phyloP scores from a whole-genome alignment of 169 alveolate genomes.

The Babesia ovata region DNA sequence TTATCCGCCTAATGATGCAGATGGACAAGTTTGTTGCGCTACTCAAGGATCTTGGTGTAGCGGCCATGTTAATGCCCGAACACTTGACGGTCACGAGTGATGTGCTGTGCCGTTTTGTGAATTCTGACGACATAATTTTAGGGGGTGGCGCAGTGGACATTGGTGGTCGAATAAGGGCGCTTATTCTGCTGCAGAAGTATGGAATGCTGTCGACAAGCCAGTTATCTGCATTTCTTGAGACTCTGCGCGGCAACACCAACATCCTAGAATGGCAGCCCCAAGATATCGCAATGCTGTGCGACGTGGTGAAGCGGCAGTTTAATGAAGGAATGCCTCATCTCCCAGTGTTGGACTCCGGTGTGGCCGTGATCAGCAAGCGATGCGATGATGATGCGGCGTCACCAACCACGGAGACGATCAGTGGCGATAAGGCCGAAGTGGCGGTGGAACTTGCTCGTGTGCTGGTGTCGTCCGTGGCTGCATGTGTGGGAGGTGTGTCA shows the following conservation, averaged over 20 bases:
- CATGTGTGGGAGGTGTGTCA: no score
- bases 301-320: not conserved
- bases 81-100: not conserved
- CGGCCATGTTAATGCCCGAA: not conserved
- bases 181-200: slow-evolving; percentile 9
- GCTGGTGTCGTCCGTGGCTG: no score
- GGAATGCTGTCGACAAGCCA: not conserved
- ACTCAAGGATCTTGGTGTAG: slow-evolving; percentile 3
- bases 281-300: slow-evolving; percentile 53
- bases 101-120: not conserved
- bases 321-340: not conserved
- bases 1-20: not conserved
- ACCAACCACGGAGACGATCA: not conserved
- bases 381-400: not conserved
- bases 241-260: not conserved
- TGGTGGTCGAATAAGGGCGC: not conserved
- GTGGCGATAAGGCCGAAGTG: not conserved
- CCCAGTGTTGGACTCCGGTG: no score
- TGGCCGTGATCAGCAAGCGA: no score
- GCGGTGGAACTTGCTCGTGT: not conserved
- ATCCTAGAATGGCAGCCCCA: not conserved
- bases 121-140: not conserved
- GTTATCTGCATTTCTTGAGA: not conserved
- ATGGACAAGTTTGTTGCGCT: slow-evolving; percentile 15
- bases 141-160: not conserved